Evolutionary conservation across 2,329 filamentous ascomycete genomes (phyloP).

Genomic region (Arachnomyces sp.): DNA sequence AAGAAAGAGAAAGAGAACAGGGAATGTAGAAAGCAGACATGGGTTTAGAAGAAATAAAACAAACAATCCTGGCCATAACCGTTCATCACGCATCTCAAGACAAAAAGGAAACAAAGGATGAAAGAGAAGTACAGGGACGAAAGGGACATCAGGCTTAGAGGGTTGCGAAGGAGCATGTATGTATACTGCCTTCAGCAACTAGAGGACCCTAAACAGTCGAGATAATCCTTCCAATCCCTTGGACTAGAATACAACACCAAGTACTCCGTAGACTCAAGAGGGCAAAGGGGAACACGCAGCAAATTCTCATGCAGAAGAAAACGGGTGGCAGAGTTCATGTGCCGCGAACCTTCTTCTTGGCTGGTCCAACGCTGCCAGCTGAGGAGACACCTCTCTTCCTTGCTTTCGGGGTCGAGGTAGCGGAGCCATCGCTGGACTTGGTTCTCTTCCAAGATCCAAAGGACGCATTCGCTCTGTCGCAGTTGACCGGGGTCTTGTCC

Average conservation of each 20-base stretch:
- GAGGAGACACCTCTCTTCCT: slow-evolving; percentile 29
- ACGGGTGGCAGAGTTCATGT: not conserved
- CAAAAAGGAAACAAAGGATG: slow-evolving; percentile 1
- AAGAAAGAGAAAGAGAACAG: slow-evolving; percentile 5
- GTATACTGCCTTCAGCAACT: no score
- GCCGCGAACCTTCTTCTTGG: slow-evolving; percentile 9
- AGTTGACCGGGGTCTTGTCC: slow-evolving; percentile 20
- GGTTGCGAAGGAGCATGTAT: no score
- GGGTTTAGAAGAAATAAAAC: not conserved
- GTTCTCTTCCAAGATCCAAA: slow-evolving; percentile 35
- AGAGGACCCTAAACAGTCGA: no score
- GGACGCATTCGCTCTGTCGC: slow-evolving; percentile 28
- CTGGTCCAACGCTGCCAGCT: slow-evolving; percentile 12
- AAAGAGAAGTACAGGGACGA: not conserved
- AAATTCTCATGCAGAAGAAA: no score
- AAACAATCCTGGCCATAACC: slow-evolving; percentile 3
- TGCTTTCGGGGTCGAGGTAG: slow-evolving; percentile 18
- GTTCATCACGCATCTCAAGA: slow-evolving; percentile 1
- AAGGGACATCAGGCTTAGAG: not conserved
- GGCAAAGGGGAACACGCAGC: no score
- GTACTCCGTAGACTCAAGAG: no score
- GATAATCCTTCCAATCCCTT: no score
- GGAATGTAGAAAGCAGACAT: slow-evolving; percentile 2
- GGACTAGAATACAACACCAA: no score
- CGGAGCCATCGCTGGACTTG: slow-evolving; percentile 13